A percentile compares a stretch with the other conserved stretches of the same genome.
Evolutionary conservation across 2,329 filamentous ascomycete genomes (phyloP).

Genomic region (Diplodia corticola): DNA sequence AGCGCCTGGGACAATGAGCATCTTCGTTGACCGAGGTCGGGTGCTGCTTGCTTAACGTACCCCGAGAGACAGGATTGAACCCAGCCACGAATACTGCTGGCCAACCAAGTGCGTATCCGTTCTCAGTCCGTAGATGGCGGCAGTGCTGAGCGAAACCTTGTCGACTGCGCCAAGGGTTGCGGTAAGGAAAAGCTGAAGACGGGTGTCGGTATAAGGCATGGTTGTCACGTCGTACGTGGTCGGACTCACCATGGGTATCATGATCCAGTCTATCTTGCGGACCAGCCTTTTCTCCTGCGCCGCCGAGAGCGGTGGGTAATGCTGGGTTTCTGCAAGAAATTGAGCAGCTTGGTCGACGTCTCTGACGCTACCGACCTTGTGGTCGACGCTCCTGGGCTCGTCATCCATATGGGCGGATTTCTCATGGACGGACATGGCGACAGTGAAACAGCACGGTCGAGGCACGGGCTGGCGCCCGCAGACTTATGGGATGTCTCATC

Average conservation of each 20-base stretch:
- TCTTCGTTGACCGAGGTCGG: neutral
- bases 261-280: conserved; percentile 19
- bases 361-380: conserved; percentile 7
- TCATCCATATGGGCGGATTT: conserved; percentile 2
- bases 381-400: neutral
- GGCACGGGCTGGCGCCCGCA: neutral
- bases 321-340: conserved; percentile 29
- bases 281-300: conserved; percentile 30
- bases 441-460: neutral
- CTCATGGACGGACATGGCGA: neutral
- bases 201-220: conserved; percentile 43
- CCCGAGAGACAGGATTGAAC: conserved; percentile 56
- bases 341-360: conserved; percentile 31
- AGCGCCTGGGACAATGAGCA: neutral
- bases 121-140: conserved; percentile 53
- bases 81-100: conserved; percentile 59
- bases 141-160: conserved; percentile 46
- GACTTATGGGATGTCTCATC: conserved; percentile 1
- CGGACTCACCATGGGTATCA: conserved; percentile 20
- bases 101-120: conserved; percentile 51
- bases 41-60: neutral
- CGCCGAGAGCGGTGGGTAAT: conserved; percentile 29
- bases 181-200: conserved; percentile 10
- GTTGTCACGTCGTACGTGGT: conserved; percentile 49
- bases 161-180: conserved; percentile 40